Evolutionary conservation across 2,329 filamentous ascomycete genomes (phyloP), one percentile per base, ranked within the genome.

Genomic region (Talaromyces islandicus): DNA sequence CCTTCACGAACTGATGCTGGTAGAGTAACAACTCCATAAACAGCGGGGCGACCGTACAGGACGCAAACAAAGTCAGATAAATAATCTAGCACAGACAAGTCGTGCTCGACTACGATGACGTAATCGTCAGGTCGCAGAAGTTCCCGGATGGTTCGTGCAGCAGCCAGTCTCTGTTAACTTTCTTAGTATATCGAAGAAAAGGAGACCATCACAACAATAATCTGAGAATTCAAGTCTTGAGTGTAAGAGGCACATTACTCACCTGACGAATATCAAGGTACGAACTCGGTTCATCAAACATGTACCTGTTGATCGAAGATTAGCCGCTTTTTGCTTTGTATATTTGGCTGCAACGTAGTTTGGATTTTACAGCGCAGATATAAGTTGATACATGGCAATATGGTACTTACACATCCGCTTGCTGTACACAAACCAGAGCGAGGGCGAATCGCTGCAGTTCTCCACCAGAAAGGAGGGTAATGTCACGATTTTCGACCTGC

Each of bases 201-300:
- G 32, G 11, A 51, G 2, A 21, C 29, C 35, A 14, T 52, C 9
- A 4, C 46, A 29, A 14, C 14, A 24, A 50, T 57, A 14, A 21
- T 24, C 4, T 27, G 6, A 38, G 7, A 11, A 7, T 29, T 46
- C 21, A 21, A 25, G 29, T 27, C 5, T 50, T 50, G 7, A 50
- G 3, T 48, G 43, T 6, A 21, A 29, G 27, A 2, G 3, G 25
- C 24, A n/a, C 7, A 29, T 29, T 29, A 52, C 59, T 58, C 27
- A 61, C 59, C 59, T 61, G 59, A 58, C 59, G 59, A 51, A 99
- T 94, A 89, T 99, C 95, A 61, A 99, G 85, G 78, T 97, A 99
- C 41, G 94, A 99, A 46, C 93, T 97, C 19, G 95, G 95, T 81
- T 99, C 94, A 77, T 99, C 94, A 71, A 99, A 99, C 94, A 99